Evolutionary conservation across 441 rosid species (phyloP).

Genomic region (Dalechampia spathulata): DNA sequence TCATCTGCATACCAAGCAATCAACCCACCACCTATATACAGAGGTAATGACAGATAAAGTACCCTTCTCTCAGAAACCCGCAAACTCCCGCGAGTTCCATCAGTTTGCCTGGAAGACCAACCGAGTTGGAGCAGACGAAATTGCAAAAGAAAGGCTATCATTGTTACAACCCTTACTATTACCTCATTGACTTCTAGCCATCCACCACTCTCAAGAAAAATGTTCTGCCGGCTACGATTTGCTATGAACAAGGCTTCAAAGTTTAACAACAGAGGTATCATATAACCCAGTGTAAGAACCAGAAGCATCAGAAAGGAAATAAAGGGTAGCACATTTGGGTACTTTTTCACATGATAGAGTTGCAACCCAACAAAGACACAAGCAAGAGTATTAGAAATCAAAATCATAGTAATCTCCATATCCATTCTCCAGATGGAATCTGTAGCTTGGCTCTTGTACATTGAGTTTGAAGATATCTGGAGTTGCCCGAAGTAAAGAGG

Average conservation of each 20-base stretch:
- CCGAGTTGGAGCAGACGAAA: slow-evolving; percentile 70
- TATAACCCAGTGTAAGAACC: slow-evolving; percentile 64
- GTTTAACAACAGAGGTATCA: slow-evolving; percentile 73
- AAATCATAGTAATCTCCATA: slow-evolving; percentile 70
- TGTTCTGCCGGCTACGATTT: slow-evolving; percentile 37
- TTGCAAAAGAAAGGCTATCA: slow-evolving; percentile 82
- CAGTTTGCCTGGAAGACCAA: slow-evolving; percentile 53
- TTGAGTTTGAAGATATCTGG: slow-evolving; percentile 51
- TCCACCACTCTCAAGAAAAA: slow-evolving; percentile 61
- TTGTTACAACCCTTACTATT: slow-evolving; percentile 65
- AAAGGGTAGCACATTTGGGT: slow-evolving; percentile 61
- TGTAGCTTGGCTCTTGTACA: slow-evolving; percentile 49
- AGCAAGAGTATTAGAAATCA: slow-evolving; percentile 64
- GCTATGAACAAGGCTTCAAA: slow-evolving; percentile 62
- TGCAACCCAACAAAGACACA: slow-evolving; percentile 72
- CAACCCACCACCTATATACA: slow-evolving; percentile 57
- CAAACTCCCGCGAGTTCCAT: slow-evolving; percentile 26
- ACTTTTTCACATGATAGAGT: slow-evolving; percentile 64
- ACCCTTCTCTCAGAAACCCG: slow-evolving; percentile 74
- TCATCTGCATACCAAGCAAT: slow-evolving; percentile 52
- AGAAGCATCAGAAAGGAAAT: slow-evolving; percentile 60
- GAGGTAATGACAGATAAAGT: slow-evolving; percentile 42
- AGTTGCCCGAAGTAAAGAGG: slow-evolving; percentile 55
- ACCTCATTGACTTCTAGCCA: slow-evolving; percentile 90
- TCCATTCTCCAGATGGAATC: slow-evolving; percentile 92